phyloP scores from a whole-genome alignment of 306 rosid genomes.

The Fagus sylvatica region DNA sequence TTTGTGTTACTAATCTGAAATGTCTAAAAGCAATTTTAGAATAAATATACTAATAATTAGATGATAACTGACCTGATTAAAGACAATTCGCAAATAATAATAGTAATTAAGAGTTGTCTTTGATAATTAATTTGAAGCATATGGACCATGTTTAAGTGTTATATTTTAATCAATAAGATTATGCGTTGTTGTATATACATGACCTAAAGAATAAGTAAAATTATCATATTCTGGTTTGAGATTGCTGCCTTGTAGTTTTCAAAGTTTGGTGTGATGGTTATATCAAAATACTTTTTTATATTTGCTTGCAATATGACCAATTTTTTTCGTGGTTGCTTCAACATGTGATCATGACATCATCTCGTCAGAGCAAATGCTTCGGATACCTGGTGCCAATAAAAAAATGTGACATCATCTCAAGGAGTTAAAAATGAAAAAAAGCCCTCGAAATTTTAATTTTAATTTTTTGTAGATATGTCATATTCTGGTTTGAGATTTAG shows the following conservation, averaged over 20 bases:
- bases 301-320: not conserved
- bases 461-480: not conserved
- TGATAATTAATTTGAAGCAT: not conserved
- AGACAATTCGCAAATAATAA: not conserved
- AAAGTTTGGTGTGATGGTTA: not conserved
- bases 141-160: not conserved
- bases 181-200: too few relatives aligned
- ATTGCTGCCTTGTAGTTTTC: not conserved
- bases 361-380: not conserved
- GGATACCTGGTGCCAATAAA: too few relatives aligned
- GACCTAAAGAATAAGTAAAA: not conserved
- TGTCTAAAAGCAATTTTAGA: too few relatives aligned
- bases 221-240: not conserved
- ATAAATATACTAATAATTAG: too few relatives aligned
- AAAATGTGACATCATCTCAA: too few relatives aligned
- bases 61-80: too few relatives aligned
- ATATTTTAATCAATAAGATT: too few relatives aligned
- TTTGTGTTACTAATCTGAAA: too few relatives aligned
- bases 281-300: not conserved
- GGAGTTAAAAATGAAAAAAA: not conserved
- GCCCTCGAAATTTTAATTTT: not conserved
- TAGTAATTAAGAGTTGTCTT: not conserved
- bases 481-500: not conserved
- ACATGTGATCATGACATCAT: not conserved
- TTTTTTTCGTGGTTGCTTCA: not conserved